Base-by-base conservation (phyloP, 176 grass and related monocot species). In the Avena sativa region DNA sequence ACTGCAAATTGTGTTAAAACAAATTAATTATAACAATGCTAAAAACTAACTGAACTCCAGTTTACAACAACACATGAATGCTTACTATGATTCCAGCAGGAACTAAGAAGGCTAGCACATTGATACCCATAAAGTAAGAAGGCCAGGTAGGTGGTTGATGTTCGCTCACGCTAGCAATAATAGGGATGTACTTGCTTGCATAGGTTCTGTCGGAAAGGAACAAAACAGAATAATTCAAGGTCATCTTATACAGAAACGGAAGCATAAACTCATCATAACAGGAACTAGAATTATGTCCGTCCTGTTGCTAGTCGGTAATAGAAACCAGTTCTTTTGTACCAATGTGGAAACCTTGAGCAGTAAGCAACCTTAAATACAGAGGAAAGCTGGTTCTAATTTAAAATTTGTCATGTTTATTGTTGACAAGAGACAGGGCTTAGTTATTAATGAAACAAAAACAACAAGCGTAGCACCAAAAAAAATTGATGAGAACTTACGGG, bases 41-140 rank as follows among this genome's bases (percentile, higher is more conserved):
- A 53, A 47, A 25, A 59, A 62, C 21, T 2, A 51, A 89, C 43
- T 38, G 19, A 67, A 20, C 44, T 64, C 4, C 26, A 8, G 30
- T 82, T 69, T 84, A 38, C 16, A 71, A 26, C 38, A 81, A 32
- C 8, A 80, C 64, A 78, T 44, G 44, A 72, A 20, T 77, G 78
- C 97, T 99, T 94, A 99, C 97, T 81, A 99, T 87, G 69, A 99
- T 95, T 63, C 97, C 97, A 86, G 97, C 91, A 79, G 97, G 97
- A 91, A 99, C 81, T 67, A 99, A 90, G 88, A 99, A 99, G 86
- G 97, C 97, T 66, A 99, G 82, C 83, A 95, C 92, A 84, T 97
- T 99, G 69, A 99, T 99, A 83, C 94, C 97, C 97, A 99, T 99
- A 76, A 99, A 99, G 91, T 99, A 99, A 76, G 97, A 99, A 64